Conservation (phyloP, 2,329 filamentous ascomycete species). For the Neonectria ditissima region DNA sequence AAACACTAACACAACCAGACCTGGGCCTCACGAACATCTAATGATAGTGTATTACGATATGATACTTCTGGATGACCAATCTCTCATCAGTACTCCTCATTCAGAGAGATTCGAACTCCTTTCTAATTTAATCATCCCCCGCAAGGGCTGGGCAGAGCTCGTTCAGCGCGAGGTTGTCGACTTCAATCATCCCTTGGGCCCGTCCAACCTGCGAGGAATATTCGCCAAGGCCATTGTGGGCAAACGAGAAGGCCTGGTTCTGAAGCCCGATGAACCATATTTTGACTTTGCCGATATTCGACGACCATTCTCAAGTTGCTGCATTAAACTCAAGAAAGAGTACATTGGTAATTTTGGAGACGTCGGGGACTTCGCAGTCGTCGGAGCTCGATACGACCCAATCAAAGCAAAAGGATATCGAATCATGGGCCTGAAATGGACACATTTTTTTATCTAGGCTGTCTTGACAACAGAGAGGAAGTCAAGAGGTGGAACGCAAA, state of each 20-base stretch:
- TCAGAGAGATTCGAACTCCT: constrained; percentile 72
- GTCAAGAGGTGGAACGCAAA: constrained; percentile 62
- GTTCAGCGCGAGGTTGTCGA: constrained; percentile 76
- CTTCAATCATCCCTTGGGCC: constrained; percentile 66
- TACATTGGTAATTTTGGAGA: constrained; percentile 84
- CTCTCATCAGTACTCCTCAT: constrained; percentile 63
- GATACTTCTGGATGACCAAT: constrained; percentile 65
- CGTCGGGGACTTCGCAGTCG: constrained; percentile 82
- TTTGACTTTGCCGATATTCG: constrained; percentile 64
- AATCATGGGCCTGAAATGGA: constrained; percentile 74
- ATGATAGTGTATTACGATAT: constrained; percentile 74
- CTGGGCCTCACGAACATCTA: constrained; percentile 63
- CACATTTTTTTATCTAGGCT: constrained; percentile 88
- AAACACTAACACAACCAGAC: constrained; percentile 51
- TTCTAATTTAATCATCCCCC: constrained; percentile 61
- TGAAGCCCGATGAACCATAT: constrained; percentile 86
- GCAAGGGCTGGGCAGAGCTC: constrained; percentile 73
- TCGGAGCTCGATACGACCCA: constrained; percentile 80
- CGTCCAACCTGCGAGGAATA: constrained; percentile 66
- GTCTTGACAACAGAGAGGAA: constrained; percentile 75
- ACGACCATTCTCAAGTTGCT: constrained; percentile 59
- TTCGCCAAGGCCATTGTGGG: constrained; percentile 76
- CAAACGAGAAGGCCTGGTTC: constrained; percentile 80
- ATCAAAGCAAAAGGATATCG: constrained; percentile 68
- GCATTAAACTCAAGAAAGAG: constrained; percentile 90